Percentiles rank a stretch among this genome's conserved stretches.
Evolutionary conservation across 805 yeast species (phyloP).

Genomic region (Candida tibetensis): DNA sequence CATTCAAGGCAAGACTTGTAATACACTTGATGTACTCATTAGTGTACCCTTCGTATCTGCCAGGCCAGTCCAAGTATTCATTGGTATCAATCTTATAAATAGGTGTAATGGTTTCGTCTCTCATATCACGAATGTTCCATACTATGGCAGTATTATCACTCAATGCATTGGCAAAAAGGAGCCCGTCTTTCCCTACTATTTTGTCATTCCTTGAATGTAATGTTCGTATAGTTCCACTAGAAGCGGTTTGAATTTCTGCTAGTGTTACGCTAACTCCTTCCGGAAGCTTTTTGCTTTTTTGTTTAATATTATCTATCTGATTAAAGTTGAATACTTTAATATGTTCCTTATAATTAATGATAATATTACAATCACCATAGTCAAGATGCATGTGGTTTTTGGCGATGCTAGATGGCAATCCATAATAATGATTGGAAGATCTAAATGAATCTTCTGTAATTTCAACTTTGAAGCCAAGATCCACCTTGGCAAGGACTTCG

Average conservation of each 20-base stretch:
- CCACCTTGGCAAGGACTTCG: constrained; percentile 8
- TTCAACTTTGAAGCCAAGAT: constrained; percentile 15
- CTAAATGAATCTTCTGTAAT: constrained; percentile 8
- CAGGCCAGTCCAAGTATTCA: neutral
- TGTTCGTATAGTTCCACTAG: constrained; percentile 1
- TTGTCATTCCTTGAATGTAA: constrained; percentile 15
- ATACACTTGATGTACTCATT: constrained; percentile 13
- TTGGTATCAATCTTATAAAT: constrained; percentile 12
- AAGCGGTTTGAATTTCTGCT: constrained; percentile 19
- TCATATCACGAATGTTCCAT: constrained; percentile 39
- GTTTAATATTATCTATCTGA: constrained; percentile 4
- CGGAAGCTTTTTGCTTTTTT: constrained; percentile 11
- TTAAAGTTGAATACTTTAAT: constrained; percentile 25
- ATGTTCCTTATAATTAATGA: constrained; percentile 17
- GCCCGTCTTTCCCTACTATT: constrained; percentile 42
- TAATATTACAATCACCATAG: constrained; percentile 28
- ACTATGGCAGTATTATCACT: constrained; percentile 41
- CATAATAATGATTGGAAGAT: constrained; percentile 7
- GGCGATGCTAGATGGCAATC: constrained; percentile 6
- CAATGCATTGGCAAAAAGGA: constrained; percentile 36
- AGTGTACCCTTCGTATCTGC: neutral
- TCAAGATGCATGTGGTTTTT: constrained; percentile 28
- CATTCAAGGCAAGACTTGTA: constrained; percentile 31
- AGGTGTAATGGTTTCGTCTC: constrained; percentile 5
- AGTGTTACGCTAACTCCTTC: constrained; percentile 13